Conservation (phyloP, 495 filamentous ascomycete genomes). For the Lasiosphaeria ovina region DNA sequence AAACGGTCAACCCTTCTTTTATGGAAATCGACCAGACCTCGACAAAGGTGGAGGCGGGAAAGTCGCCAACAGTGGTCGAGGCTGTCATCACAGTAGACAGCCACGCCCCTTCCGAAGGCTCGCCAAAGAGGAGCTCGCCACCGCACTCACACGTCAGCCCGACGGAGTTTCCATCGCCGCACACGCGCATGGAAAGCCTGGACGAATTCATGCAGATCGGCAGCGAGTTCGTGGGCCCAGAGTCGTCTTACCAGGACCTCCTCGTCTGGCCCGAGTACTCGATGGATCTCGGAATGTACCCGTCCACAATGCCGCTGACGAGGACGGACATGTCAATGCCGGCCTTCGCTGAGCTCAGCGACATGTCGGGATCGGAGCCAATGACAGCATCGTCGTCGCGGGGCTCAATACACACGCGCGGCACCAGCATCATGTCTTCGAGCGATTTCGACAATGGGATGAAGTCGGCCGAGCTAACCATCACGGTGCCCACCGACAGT, state of each 20-base stretch:
- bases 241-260: slow-evolving; percentile 36
- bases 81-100: slow-evolving; percentile 26
- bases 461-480: slow-evolving; percentile 32
- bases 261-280: slow-evolving; percentile 35
- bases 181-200: slow-evolving; percentile 30
- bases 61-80: slow-evolving; percentile 29
- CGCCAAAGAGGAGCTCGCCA: slow-evolving; percentile 31
- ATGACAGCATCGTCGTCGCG: slow-evolving; percentile 37
- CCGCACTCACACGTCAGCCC: slow-evolving; percentile 32
- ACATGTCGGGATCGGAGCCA: slow-evolving; percentile 38
- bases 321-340: slow-evolving; percentile 32
- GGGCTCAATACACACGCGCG: slow-evolving; percentile 45
- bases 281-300: slow-evolving; percentile 37
- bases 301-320: slow-evolving; percentile 22
- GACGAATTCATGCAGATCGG: slow-evolving; percentile 38
- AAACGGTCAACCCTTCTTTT: slow-evolving; percentile 31
- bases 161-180: slow-evolving; percentile 35
- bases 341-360: slow-evolving; percentile 31
- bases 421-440: slow-evolving; percentile 44
- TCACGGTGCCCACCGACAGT: slow-evolving; percentile 21
- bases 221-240: slow-evolving; percentile 27
- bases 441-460: slow-evolving; percentile 34
- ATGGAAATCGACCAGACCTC: slow-evolving; percentile 40
- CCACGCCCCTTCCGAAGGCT: slow-evolving; percentile 7
- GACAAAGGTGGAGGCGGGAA: slow-evolving; percentile 22